Percentiles rank a stretch among this genome's conserved stretches.
Evolutionary conservation across 2,329 filamentous ascomycete genomes (phyloP).

Genomic region (Paraphaeosphaeria minitans): DNA sequence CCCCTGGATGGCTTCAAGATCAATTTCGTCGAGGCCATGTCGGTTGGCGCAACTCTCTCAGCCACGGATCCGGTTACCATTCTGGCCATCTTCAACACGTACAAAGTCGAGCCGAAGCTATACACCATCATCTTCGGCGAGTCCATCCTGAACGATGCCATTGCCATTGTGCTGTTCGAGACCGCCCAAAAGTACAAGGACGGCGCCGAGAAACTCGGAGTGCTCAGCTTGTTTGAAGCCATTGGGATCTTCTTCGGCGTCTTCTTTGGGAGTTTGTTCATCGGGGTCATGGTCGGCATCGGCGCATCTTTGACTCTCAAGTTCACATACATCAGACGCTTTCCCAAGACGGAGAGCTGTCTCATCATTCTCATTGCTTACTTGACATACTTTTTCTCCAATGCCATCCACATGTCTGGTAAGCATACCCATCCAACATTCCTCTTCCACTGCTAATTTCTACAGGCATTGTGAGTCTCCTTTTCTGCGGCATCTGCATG

Average conservation of each 20-base stretch:
- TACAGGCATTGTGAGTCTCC: constrained; percentile 87
- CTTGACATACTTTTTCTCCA: constrained; percentile 96
- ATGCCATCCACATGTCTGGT: constrained; percentile 96
- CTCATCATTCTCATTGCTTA: constrained; percentile 93
- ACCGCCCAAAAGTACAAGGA: constrained; percentile 92
- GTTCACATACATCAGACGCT: constrained; percentile 89
- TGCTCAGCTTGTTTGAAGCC: constrained; percentile 86
- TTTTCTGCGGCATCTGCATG: constrained; percentile 97
- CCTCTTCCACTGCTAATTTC: constrained; percentile 17
- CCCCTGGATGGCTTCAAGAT: constrained; percentile 85
- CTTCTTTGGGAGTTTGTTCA: constrained; percentile 91
- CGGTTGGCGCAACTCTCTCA: constrained; percentile 92
- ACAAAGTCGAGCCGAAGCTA: constrained; percentile 98
- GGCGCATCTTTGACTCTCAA: constrained; percentile 87
- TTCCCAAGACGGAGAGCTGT: constrained; percentile 96
- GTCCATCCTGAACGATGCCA: constrained; percentile 96
- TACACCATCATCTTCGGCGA: constrained; percentile 99
- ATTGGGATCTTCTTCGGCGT: constrained; percentile 93
- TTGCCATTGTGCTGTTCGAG: constrained; percentile 98
- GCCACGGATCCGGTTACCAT: constrained; percentile 98
- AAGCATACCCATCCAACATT: constrained; percentile 42
- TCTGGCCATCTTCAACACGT: constrained; percentile 97
- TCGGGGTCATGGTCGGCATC: constrained; percentile 87
- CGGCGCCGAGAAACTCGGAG: constrained; percentile 69
- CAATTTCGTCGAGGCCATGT: constrained; percentile 93